Percentiles rank a stretch among this genome's conserved stretches.
These are phyloP conservation scores for Spathaspora girioi DNA, from an alignment of 805 yeast species.

Conservation along the genomic window DNA sequence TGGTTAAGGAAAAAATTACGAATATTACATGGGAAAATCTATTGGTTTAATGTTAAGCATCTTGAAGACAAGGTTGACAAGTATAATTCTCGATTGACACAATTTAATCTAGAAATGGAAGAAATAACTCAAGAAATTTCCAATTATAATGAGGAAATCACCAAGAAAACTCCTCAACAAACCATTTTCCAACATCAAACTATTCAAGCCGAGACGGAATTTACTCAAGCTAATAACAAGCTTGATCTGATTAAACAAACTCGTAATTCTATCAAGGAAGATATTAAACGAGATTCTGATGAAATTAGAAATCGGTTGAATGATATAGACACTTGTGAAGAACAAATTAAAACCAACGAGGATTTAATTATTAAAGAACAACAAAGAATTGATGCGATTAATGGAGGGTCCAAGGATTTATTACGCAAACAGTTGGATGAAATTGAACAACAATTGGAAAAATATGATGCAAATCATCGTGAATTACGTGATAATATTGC, in stretches of 20 bases:
- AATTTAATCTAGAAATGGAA: constrained; percentile 13
- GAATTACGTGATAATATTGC: constrained; percentile 12
- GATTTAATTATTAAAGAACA: constrained; percentile 29
- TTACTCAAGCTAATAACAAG: constrained; percentile 1
- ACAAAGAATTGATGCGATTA: constrained; percentile 33
- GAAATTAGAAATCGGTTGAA: constrained; percentile 15
- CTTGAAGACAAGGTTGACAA: constrained; percentile 22
- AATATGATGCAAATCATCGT: not conserved
- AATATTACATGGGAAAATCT: constrained; percentile 36
- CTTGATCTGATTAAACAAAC: constrained; percentile 7
- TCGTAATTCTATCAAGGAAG: constrained; percentile 11
- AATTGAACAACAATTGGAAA: constrained; percentile 17
- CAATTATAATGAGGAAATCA: constrained; percentile 8
- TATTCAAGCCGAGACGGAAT: constrained; percentile 4
- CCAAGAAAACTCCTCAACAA: not conserved
- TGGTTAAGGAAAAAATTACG: constrained; percentile 28
- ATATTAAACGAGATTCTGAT: constrained; percentile 14
- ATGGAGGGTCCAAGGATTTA: constrained; percentile 42
- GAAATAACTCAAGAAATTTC: constrained; percentile 11
- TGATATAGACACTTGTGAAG: constrained; percentile 16
- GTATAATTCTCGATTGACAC: constrained; percentile 8
- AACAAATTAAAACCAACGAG: constrained; percentile 18
- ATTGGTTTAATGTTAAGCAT: constrained; percentile 37
- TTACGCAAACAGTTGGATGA: constrained; percentile 18
- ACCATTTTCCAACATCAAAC: not conserved